phyloP scores from a whole-genome alignment of 192 early-diverging fungal species.

The Coemansia erecta region DNA sequence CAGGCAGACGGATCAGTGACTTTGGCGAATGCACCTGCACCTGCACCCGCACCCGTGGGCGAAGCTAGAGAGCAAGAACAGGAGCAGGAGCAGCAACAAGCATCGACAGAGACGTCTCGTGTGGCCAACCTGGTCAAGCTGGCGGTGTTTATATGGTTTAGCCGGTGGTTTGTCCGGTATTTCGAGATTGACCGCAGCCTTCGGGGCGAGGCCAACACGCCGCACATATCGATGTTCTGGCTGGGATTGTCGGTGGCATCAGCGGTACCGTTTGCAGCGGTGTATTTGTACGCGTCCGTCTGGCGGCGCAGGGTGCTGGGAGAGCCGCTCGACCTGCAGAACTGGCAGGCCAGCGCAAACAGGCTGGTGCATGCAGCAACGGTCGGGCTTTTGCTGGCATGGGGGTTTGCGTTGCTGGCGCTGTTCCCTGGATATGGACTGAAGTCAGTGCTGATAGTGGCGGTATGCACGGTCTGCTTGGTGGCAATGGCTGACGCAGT shows the following conservation, averaged over 20 bases:
- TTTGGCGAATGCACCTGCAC: background rate
- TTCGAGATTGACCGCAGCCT: slow-evolving; percentile 48
- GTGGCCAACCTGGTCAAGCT: slow-evolving; percentile 24
- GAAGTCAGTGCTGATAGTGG: slow-evolving; percentile 22
- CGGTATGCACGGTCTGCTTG: slow-evolving; percentile 17
- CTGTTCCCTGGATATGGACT: slow-evolving; percentile 42
- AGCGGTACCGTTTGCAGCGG: slow-evolving; percentile 30
- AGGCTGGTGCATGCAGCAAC: slow-evolving; percentile 37
- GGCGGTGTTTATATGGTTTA: slow-evolving; percentile 18
- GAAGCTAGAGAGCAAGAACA: background rate
- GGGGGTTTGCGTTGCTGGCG: slow-evolving; percentile 31
- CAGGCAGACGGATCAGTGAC: background rate
- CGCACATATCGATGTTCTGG: slow-evolving; percentile 40
- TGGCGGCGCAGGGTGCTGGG: slow-evolving; percentile 42
- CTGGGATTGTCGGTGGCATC: slow-evolving; percentile 21
- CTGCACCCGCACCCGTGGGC: background rate
- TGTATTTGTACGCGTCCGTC: slow-evolving; percentile 45
- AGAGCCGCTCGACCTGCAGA: slow-evolving; percentile 42
- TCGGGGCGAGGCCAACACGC: slow-evolving; percentile 27
- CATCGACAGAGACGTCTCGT: slow-evolving; percentile 1
- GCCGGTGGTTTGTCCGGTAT: slow-evolving; percentile 35
- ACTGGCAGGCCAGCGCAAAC: slow-evolving; percentile 42
- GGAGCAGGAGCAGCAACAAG: background rate
- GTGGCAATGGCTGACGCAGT: slow-evolving; percentile 35
- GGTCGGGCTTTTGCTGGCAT: slow-evolving; percentile 32